A percentile compares a stretch with the other conserved stretches of the same genome.
These are phyloP conservation scores for Suhomyces bokatorum DNA, from an alignment of 1,139 yeast genomes.

Conservation along the genomic window DNA sequence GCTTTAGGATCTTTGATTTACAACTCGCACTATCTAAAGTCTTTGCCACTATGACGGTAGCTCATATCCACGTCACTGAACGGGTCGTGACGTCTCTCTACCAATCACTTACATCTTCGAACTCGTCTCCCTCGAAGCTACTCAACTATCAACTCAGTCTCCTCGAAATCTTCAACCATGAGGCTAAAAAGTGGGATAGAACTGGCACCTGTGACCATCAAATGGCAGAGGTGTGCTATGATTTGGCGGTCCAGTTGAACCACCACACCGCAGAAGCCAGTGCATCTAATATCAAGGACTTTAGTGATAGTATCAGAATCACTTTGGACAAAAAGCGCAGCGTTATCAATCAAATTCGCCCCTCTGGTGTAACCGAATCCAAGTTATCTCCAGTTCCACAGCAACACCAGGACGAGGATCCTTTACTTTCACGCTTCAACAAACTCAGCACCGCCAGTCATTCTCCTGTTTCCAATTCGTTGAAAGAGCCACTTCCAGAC, in stretches of 20 bases:
- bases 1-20: neutral
- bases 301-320: constrained; percentile 22
- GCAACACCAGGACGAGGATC: constrained; percentile 10
- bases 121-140: constrained; percentile 17
- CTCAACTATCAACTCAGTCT: constrained; percentile 32
- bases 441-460: constrained; percentile 8
- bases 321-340: constrained; percentile 24
- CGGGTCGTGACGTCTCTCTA: constrained; percentile 3
- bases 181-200: constrained; percentile 26
- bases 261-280: constrained; percentile 17
- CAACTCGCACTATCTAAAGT: neutral
- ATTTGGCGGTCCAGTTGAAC: constrained; percentile 19
- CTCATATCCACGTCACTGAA: constrained; percentile 1
- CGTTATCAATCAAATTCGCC: constrained; percentile 7
- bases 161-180: constrained; percentile 38
- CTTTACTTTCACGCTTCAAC: constrained; percentile 18
- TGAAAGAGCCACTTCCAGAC: neutral
- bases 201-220: constrained; percentile 43
- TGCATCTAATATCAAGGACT: constrained; percentile 20
- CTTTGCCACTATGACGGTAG: constrained; percentile 1
- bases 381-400: neutral
- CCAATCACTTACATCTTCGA: constrained; percentile 1
- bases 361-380: neutral
- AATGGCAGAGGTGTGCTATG: constrained; percentile 34
- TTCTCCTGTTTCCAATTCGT: neutral